Conservation (phyloP, 2,329 filamentous ascomycete genomes). For the Raffaelea arxii region DNA sequence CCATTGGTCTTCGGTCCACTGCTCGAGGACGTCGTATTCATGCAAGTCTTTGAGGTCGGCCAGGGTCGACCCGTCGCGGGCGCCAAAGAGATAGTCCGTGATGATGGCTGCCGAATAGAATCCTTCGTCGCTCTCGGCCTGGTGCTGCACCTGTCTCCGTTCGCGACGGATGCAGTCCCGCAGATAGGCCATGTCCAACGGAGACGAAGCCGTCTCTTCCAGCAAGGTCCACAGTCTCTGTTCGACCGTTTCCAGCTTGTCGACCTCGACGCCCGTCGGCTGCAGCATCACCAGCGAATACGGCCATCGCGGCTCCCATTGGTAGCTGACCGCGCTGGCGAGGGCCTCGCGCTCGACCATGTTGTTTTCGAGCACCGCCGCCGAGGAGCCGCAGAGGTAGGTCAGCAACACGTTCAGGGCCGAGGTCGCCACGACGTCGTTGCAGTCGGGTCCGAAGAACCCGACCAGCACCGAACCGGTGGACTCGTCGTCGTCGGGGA, state of each 20-base stretch:
- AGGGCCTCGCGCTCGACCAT: conserved; percentile 91
- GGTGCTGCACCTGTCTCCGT: conserved; percentile 70
- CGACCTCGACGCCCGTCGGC: conserved; percentile 76
- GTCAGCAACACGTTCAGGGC: conserved; percentile 73
- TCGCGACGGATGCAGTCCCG: conserved; percentile 78
- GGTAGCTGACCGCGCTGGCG: conserved; percentile 74
- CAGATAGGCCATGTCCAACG: conserved; percentile 84
- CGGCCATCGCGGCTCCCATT: conserved; percentile 69
- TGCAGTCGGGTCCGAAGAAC: conserved; percentile 79
- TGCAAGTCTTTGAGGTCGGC: conserved; percentile 44
- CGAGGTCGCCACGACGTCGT: conserved; percentile 55
- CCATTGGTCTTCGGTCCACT: conserved; percentile 82
- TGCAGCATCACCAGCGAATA: conserved; percentile 79
- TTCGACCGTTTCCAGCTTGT: conserved; percentile 75
- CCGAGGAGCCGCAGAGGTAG: conserved; percentile 88
- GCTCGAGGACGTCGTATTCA: conserved; percentile 60
- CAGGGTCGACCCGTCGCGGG: conserved; percentile 70
- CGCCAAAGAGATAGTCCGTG: conserved; percentile 84
- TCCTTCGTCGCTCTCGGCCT: conserved; percentile 69
- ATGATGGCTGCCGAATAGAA: conserved; percentile 83
- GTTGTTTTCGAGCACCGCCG: conserved; percentile 81
- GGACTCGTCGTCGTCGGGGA: conserved; percentile 94
- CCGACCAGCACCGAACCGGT: conserved; percentile 78
- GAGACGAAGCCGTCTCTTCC: conserved; percentile 67
- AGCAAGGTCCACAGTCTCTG: conserved; percentile 77